Base-by-base conservation (phyloP, 208 protist species). In the Trypanosoma brucei region DNA sequence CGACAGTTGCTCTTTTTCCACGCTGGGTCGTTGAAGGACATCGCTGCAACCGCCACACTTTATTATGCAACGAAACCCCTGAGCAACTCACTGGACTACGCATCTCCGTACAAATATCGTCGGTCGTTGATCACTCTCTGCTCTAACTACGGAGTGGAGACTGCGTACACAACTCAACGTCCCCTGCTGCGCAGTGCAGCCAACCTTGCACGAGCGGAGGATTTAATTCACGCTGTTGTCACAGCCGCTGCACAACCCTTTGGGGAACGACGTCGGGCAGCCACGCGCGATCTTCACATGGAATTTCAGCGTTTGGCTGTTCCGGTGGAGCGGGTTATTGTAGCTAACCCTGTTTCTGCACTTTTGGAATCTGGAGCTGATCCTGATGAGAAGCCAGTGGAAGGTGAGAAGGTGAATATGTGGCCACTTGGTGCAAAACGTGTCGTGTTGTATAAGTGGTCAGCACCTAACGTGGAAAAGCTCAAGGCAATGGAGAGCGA, bases 1-100 rank as follows among this genome's bases (percentile, higher is more conserved):
- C 82, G 86, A 2, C 82, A 89, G 72, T 71, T 95, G 6, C 76
- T 85, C 35, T 92, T 86, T 55, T 78, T 86, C 63, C 80, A 92
- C 65, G 78, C 84, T n/a, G 60, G 73, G 22, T 79, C 75, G 0
- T 52, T 73, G 37, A 76, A 82, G 36, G 84, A 92, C 67, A 76
- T 92, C 52, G 83, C 81, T 0, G 89, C 89, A 36, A 78, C 81
- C 3, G 85, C 85, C 13, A 66, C 69, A 45, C 69, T 95, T n/a
- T 93, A 95, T 70, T 93, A 84, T 71, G 69, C 75, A 39, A 88
- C 83, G 14, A 91, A 92, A 75, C 86, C 89, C 30, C 69, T 86
- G 35, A 92, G 84, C 59, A 79, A 59, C 45, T 46, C 64, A 30
- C 62, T 95, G 6, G 83, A 95, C 64, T 95, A 95, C 76, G 64